Percentiles rank a stretch among this genome's conserved stretches.
Evolutionary conservation across 352 stramenopile genomes (phyloP).

Genomic region (Pilasporangium apinafurcum): DNA sequence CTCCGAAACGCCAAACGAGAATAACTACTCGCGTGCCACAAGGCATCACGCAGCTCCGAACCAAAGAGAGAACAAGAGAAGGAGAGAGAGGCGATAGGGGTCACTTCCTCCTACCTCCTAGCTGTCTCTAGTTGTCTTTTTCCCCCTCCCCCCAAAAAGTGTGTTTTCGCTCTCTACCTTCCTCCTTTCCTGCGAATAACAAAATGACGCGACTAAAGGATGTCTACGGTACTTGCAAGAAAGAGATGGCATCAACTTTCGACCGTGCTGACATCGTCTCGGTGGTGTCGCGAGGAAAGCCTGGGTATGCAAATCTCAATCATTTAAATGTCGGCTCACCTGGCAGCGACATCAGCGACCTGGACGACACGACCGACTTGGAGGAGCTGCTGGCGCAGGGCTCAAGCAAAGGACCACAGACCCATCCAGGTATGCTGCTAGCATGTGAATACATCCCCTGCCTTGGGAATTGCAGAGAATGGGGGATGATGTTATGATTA

Average conservation of each 20-base stretch:
- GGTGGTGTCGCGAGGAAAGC: slow-evolving; percentile 60
- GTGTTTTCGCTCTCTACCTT: too few species aligned
- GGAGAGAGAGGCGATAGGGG: too few species aligned
- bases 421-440: slow-evolving; percentile 37
- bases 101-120: too few species aligned
- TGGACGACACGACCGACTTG: slow-evolving; percentile 73
- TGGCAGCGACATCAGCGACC: slow-evolving; percentile 66
- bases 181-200: too few species aligned
- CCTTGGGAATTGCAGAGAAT: too few species aligned
- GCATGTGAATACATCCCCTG: background rate
- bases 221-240: slow-evolving; percentile 66
- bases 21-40: too few species aligned
- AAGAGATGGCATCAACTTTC: slow-evolving; percentile 77
- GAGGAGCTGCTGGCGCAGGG: slow-evolving; percentile 73
- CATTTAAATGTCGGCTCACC: slow-evolving; percentile 76
- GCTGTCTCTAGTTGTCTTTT: too few species aligned
- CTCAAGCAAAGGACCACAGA: slow-evolving; percentile 66
- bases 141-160: too few species aligned
- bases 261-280: slow-evolving; percentile 59
- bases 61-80: too few species aligned
- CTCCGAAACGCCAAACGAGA: too few species aligned
- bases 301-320: slow-evolving; percentile 79
- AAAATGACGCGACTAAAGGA: slow-evolving; percentile 67
- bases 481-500: background rate
- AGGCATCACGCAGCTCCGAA: too few species aligned